Conservation (phyloP, 2,329 filamentous ascomycete genomes). For the Hirsutella rhossiliensis region DNA sequence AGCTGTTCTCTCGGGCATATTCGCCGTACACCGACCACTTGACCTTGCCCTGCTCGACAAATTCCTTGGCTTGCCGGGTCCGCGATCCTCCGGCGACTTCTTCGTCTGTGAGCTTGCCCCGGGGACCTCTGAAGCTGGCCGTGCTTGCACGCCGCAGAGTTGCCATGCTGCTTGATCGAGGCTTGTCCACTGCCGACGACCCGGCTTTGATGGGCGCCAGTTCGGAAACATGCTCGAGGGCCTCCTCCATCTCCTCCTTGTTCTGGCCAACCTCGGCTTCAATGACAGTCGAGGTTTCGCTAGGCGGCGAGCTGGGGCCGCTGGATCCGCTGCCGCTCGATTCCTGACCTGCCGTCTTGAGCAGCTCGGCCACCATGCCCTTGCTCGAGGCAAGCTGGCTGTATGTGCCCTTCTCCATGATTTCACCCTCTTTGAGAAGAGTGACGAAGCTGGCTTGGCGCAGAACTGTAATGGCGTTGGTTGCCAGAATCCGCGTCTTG, state of each 20-base stretch:
- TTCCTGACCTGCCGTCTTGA: constrained; percentile 61
- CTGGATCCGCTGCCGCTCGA: constrained; percentile 26
- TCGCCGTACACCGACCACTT: constrained; percentile 89
- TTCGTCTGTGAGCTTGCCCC: constrained; percentile 76
- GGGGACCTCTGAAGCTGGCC: constrained; percentile 76
- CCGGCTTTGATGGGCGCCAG: constrained; percentile 61
- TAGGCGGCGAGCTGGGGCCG: constrained; percentile 32
- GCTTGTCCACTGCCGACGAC: constrained; percentile 35
- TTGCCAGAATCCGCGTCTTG: constrained; percentile 88
- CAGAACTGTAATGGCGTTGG: constrained; percentile 87
- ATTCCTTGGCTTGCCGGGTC: constrained; percentile 79
- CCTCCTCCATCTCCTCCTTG: constrained; percentile 60
- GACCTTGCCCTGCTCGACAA: constrained; percentile 88
- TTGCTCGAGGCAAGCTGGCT: constrained; percentile 88
- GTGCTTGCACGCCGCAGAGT: constrained; percentile 85
- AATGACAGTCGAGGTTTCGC: constrained; percentile 46
- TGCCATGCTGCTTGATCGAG: constrained; percentile 56
- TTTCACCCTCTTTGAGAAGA: constrained; percentile 68
- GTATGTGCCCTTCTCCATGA: constrained; percentile 83
- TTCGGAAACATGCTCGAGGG: constrained; percentile 64
- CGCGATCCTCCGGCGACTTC: constrained; percentile 61
- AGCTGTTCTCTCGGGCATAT: constrained; percentile 90
- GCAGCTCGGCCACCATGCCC: constrained; percentile 73
- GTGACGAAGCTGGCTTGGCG: constrained; percentile 83
- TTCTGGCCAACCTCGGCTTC: constrained; percentile 40